phyloP scores from a whole-genome alignment of 2,329 filamentous ascomycete genomes.

The Sordariomycetes sp. region DNA sequence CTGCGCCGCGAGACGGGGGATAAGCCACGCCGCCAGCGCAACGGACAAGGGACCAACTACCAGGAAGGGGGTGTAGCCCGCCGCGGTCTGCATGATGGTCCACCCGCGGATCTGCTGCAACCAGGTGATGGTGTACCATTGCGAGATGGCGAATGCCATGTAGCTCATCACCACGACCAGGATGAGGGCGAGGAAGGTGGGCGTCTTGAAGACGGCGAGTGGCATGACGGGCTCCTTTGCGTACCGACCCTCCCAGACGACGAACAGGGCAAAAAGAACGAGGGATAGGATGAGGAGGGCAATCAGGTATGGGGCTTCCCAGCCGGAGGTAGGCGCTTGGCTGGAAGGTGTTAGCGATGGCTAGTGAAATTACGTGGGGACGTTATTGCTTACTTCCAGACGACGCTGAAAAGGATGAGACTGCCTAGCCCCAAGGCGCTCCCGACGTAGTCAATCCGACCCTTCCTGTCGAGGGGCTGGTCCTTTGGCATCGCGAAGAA shows the following conservation, averaged over 20 bases:
- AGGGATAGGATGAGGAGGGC: conserved; percentile 42
- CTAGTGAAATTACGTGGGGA: neutral
- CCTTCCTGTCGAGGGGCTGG: neutral
- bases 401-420: conserved; percentile 51
- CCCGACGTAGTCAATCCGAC: conserved; percentile 22
- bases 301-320: conserved; percentile 40
- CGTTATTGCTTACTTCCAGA: conserved; percentile 35
- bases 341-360: neutral
- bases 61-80: conserved; percentile 29
- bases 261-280: conserved; percentile 39
- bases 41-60: conserved; percentile 29
- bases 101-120: conserved; percentile 27
- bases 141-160: conserved; percentile 39
- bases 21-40: conserved; percentile 25
- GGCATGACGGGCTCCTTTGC: conserved; percentile 43
- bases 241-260: conserved; percentile 34
- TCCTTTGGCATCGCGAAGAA: conserved; percentile 2
- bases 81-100: conserved; percentile 26
- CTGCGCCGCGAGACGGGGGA: conserved; percentile 23
- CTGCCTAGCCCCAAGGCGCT: conserved; percentile 33
- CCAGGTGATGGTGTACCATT: conserved; percentile 37
- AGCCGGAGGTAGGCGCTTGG: conserved; percentile 46
- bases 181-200: conserved; percentile 23
- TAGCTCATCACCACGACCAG: conserved; percentile 38
- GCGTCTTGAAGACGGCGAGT: conserved; percentile 25